These are phyloP conservation scores for Chrysopogon serrulatus DNA, from an alignment of 176 grass and related monocot genomes.

Conservation along the genomic window DNA sequence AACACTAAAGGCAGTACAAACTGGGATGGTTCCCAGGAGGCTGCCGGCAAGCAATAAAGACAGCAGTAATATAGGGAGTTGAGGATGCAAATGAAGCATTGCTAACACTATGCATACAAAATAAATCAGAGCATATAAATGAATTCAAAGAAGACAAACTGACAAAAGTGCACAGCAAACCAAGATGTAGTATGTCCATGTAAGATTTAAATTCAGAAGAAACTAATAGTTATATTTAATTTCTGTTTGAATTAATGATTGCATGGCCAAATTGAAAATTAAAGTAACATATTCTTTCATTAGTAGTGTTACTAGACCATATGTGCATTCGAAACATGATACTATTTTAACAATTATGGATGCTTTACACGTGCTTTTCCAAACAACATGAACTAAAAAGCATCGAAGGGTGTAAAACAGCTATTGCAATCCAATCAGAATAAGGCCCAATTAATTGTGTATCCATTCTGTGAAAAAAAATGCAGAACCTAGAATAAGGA, in stretches of 20 bases:
- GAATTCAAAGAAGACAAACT: not conserved
- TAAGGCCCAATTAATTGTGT: not conserved
- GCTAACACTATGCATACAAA: too few species aligned
- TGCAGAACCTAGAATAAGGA: not conserved
- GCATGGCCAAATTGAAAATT: not conserved
- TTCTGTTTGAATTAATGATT: not conserved
- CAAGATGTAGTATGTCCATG: not conserved
- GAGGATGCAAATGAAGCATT: too few species aligned
- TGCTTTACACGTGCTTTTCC: not conserved
- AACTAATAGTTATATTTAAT: not conserved
- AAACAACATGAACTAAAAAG: not conserved
- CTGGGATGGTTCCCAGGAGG: too few species aligned
- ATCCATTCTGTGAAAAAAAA: too few species aligned
- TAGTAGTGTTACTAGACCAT: not conserved
- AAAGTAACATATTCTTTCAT: not conserved
- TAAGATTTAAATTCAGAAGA: not conserved
- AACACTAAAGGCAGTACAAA: too few species aligned
- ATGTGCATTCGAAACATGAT: not conserved
- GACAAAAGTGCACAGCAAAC: not conserved
- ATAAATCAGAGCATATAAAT: not conserved
- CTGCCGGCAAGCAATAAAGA: too few species aligned
- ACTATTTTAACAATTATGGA: not conserved
- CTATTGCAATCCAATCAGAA: not conserved
- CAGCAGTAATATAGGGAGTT: too few species aligned
- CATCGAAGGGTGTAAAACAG: not conserved